These are phyloP conservation scores for Macroventuria anomochaeta DNA, from an alignment of 2,329 filamentous ascomycete genomes.

Conservation along the genomic window DNA sequence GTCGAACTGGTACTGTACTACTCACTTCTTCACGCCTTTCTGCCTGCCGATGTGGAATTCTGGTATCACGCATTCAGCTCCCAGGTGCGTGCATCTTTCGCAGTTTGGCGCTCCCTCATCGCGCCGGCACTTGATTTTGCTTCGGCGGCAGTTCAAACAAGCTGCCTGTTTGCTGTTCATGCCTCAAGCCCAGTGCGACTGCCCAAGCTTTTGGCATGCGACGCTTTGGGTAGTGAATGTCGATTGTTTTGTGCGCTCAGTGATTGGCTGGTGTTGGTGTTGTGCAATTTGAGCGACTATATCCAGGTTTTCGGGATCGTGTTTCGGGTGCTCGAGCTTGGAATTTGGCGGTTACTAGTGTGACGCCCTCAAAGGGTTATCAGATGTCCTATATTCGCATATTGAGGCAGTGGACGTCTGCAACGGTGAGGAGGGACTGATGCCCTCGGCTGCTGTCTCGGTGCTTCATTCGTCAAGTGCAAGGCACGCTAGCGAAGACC, in stretches of 20 bases:
- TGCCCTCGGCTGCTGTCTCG: constrained; percentile 1
- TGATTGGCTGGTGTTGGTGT: constrained; percentile 5
- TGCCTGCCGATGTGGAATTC: constrained; percentile 73
- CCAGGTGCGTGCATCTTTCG: constrained; percentile 65
- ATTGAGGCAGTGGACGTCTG: constrained; percentile 9
- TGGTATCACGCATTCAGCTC: constrained; percentile 69
- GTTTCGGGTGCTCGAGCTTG: neutral
- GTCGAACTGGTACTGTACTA: neutral
- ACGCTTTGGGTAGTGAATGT: neutral
- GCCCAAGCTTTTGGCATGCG: constrained; percentile 7
- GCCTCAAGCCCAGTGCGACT: neutral
- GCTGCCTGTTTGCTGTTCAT: constrained; percentile 50
- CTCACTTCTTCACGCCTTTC: constrained; percentile 78
- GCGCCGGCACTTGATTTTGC: constrained; percentile 67
- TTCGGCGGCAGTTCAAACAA: constrained; percentile 64
- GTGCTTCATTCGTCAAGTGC: neutral
- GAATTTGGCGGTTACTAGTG: neutral
- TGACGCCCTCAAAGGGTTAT: neutral
- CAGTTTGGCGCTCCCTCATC: constrained; percentile 63
- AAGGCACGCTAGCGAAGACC: constrained; percentile 5
- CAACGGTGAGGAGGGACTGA: constrained; percentile 6
- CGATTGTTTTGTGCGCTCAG: constrained; percentile 2
- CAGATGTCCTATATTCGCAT: neutral
- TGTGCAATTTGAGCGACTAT: neutral
- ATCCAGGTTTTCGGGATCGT: neutral